Evolutionary conservation across 2,329 filamentous ascomycete species (phyloP).

Genomic region (Fusarium sacchari): DNA sequence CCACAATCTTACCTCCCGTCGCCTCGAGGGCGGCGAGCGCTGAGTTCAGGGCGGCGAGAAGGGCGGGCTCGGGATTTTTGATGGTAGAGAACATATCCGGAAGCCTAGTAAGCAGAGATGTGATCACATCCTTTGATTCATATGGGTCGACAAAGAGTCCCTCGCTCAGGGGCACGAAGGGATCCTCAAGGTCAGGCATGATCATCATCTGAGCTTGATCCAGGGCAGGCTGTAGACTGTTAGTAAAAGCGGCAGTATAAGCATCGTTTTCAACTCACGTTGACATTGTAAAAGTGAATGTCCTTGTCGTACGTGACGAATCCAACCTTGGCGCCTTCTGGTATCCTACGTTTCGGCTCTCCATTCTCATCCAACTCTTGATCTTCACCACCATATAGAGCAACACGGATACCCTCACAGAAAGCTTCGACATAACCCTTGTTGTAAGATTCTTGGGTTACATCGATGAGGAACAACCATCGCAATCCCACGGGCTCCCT

Average conservation of each 20-base stretch:
- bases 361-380: slow-evolving; percentile 61
- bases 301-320: slow-evolving; percentile 97
- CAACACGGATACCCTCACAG: slow-evolving; percentile 85
- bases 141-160: slow-evolving; percentile 95
- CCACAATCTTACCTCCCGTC: slow-evolving; percentile 93
- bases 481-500: slow-evolving; percentile 89
- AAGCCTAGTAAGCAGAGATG: slow-evolving; percentile 82
- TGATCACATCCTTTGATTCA: slow-evolving; percentile 88
- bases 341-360: slow-evolving; percentile 68
- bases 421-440: slow-evolving; percentile 91
- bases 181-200: slow-evolving; percentile 97
- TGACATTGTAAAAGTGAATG: slow-evolving; percentile 97
- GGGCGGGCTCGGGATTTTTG: slow-evolving; percentile 90
- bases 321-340: slow-evolving; percentile 85
- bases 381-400: slow-evolving; percentile 79
- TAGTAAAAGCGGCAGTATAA: slow-evolving; percentile 4
- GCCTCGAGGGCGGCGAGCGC: slow-evolving; percentile 83
- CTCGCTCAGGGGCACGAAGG: slow-evolving; percentile 90
- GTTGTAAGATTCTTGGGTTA: slow-evolving; percentile 89
- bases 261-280: slow-evolving; percentile 61
- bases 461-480: slow-evolving; percentile 93
- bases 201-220: slow-evolving; percentile 97
- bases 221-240: slow-evolving; percentile 68
- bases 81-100: slow-evolving; percentile 87
- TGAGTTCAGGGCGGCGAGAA: slow-evolving; percentile 85